phyloP scores from a whole-genome alignment of 1,284 basidiomycete species.

The Sporisorium scitamineum region DNA sequence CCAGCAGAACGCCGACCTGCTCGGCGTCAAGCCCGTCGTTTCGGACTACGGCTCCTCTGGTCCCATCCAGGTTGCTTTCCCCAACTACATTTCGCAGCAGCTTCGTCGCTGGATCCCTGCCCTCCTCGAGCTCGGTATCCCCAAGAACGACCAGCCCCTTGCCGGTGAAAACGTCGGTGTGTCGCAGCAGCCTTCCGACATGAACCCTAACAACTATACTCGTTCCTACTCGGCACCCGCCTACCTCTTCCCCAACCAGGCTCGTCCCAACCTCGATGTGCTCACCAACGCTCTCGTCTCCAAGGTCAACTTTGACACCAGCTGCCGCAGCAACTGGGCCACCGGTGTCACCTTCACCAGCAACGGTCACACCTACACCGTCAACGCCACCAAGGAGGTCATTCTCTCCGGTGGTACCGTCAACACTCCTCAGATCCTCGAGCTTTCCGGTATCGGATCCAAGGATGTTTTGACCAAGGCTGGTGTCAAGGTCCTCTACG shows the following conservation, averaged over 20 bases:
- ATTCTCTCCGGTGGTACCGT: conserved; percentile 62
- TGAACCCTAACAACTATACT: conserved; percentile 61
- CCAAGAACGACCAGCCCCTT: conserved; percentile 52
- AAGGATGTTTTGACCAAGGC: conserved; percentile 68
- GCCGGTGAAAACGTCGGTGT: conserved; percentile 62
- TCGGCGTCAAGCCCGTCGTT: conserved; percentile 52
- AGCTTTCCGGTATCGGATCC: conserved; percentile 73
- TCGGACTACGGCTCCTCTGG: conserved; percentile 63
- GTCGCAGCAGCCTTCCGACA: conserved; percentile 61
- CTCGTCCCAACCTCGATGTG: conserved; percentile 55
- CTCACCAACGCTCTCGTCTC: conserved; percentile 54
- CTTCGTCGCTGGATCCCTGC: conserved; percentile 54
- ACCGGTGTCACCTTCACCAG: conserved; percentile 49
- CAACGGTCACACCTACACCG: conserved; percentile 50
- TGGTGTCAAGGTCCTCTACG: conserved; percentile 64
- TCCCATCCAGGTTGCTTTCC: conserved; percentile 63
- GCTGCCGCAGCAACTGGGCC: conserved; percentile 34
- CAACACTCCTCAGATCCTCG: conserved; percentile 71
- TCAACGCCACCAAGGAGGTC: conserved; percentile 57
- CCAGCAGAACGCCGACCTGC: conserved; percentile 47
- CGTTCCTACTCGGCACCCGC: conserved; percentile 63
- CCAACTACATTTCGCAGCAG: conserved; percentile 59
- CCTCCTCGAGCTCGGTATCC: conserved; percentile 50
- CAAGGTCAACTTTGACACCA: conserved; percentile 55
- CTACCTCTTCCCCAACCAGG: conserved; percentile 61